Percentiles rank a stretch among this genome's conserved stretches.
Evolutionary conservation across 768 basidiomycete species (phyloP).

Genomic region (Suillus ampliporus): DNA sequence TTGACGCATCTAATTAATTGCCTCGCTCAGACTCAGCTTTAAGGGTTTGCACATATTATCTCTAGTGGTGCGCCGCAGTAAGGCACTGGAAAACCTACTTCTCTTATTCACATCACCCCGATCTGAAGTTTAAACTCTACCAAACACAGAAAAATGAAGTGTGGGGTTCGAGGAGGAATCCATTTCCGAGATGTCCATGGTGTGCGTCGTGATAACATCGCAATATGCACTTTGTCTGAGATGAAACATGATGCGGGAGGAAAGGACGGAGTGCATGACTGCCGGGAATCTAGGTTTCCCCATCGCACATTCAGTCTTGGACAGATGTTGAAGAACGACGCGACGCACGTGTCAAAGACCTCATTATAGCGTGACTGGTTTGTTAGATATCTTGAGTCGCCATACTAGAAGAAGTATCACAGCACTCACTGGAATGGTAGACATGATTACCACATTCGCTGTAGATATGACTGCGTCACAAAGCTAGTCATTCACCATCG

Average conservation of each 20-base stretch:
- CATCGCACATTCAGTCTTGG: background rate
- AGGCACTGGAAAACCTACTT: background rate
- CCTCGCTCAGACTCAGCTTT: no score
- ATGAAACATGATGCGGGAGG: conserved; percentile 14
- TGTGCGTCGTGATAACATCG: background rate
- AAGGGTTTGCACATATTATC: no score
- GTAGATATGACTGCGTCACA: conserved; percentile 8
- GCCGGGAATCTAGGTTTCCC: background rate
- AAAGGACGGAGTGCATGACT: conserved; percentile 10
- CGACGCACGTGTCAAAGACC: conserved; percentile 10
- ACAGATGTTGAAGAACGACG: background rate
- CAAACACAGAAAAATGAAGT: background rate
- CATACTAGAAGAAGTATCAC: background rate
- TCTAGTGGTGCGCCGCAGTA: background rate
- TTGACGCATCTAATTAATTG: no score
- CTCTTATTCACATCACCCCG: background rate
- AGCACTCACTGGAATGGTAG: conserved; percentile 8
- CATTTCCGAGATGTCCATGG: background rate
- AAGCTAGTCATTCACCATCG: background rate
- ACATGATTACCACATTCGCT: conserved; percentile 1
- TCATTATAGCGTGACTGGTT: conserved; percentile 8
- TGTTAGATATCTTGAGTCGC: background rate
- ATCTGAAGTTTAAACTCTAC: background rate
- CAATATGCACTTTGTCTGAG: conserved; percentile 11
- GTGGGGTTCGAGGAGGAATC: background rate